Base-by-base conservation (phyloP, 2,329 filamentous ascomycete genomes). In the Cordyceps militaris region DNA sequence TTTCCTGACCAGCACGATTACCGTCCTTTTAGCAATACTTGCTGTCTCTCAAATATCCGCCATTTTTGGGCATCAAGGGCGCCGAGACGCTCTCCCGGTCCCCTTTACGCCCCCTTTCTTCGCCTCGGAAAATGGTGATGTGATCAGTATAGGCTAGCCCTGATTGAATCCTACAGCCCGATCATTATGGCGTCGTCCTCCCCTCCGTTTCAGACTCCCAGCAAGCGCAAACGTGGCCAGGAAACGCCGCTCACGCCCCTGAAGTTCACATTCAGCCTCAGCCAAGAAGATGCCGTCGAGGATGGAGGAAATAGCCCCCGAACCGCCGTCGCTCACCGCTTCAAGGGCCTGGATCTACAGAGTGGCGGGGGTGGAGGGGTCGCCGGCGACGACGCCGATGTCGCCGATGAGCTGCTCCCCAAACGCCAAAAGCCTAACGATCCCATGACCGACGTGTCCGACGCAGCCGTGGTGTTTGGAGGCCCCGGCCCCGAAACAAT, bases 281-380 rank as follows among this genome's bases (percentile, higher is more conserved):
- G 70, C 61, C 62, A 61, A 4, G 59, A 66, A 34, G 51, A 67
- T 59, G 58, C 69, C 36, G 56, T 65, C 28, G 74, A 78, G 30
- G 78, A 80, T 52, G 79, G 79, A 59, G 76, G 70, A 64, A 74
- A 69, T 61, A 83, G 81, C 61, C 80, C 81, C n/a, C 74, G 76
- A 56, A 76, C 77, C 43, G 76, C 69, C 56, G 78, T 83, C 42
- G 78, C 76, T 40, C 76, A 78, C 65, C 73, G 73, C 63, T 82
- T 84, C 68, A 73, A 74, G 52, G 76, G 79, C 57, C 73, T 83
- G 52, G 75, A 72, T 14, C 68, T 83, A 56, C 70, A 66, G 63
- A 66, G 69, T 66, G 64, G 71, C 67, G 64, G 72, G 67, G 78
- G 76, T 72, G 77, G 74, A 70, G 78, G 76, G 74, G 76, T 62